A percentile compares a stretch with the other conserved stretches of the same genome.
Evolutionary conservation across 192 early-diverging fungal genomes (phyloP).

Genomic region (Diversispora epigaea): DNA sequence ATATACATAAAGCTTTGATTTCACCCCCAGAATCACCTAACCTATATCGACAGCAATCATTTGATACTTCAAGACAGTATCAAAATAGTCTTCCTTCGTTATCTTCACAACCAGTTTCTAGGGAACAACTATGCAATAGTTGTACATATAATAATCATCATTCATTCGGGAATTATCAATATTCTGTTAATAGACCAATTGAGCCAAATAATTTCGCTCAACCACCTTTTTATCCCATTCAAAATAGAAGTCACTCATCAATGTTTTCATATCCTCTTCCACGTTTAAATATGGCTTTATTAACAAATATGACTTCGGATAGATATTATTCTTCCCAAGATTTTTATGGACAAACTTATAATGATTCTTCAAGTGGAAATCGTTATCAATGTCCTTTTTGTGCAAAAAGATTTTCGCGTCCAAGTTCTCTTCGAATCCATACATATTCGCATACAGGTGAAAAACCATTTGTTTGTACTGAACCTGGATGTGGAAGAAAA

Average conservation of each 20-base stretch:
- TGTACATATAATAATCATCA: neutral
- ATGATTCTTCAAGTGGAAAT: slow-evolving; percentile 35
- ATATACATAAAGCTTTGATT: neutral
- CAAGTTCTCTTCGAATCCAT: slow-evolving; percentile 69
- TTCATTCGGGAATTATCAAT: neutral
- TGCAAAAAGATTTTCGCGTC: slow-evolving; percentile 66
- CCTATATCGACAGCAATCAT: neutral
- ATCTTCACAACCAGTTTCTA: neutral
- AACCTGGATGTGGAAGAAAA: slow-evolving; percentile 61
- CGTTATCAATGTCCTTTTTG: slow-evolving; percentile 63
- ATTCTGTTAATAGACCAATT: neutral
- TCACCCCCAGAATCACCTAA: slow-evolving; percentile 18
- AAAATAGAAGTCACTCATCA: neutral
- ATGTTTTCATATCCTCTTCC: neutral
- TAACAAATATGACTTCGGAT: neutral
- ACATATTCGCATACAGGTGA: slow-evolving; percentile 77
- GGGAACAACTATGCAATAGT: slow-evolving; percentile 4
- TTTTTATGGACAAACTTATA: slow-evolving; percentile 23
- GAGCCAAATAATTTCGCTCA: neutral
- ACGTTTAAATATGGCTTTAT: neutral
- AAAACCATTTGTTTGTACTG: slow-evolving; percentile 65
- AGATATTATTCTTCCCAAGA: slow-evolving; percentile 32
- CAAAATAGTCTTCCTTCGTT: neutral
- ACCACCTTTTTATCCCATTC: neutral
- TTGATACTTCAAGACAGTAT: neutral